phyloP scores from a whole-genome alignment of 208 protist species.

The Leishmania aethiopica region DNA sequence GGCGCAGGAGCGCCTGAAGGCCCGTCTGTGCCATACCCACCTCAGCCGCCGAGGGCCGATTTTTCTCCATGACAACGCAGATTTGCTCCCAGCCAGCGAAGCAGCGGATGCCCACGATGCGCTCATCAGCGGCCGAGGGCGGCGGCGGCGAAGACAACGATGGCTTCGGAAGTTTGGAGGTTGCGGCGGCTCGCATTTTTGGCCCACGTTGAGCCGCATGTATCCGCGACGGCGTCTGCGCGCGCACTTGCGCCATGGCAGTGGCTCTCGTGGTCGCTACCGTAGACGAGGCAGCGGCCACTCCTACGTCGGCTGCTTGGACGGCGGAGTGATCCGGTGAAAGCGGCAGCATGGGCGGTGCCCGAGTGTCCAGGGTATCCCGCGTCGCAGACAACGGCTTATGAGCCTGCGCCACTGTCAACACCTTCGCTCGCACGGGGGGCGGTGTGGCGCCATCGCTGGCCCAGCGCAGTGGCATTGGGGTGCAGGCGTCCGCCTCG shows the following conservation, averaged over 20 bases:
- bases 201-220: neutral
- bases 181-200: neutral
- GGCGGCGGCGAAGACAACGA: neutral
- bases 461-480: neutral
- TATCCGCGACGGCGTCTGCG: neutral
- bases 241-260: neutral
- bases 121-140: neutral
- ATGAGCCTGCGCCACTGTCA: neutral
- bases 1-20: conserved; percentile 28
- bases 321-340: neutral
- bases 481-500: neutral
- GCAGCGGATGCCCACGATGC: conserved; percentile 42
- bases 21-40: conserved; percentile 42
- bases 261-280: neutral
- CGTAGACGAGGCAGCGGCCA: neutral
- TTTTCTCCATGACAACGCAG: conserved; percentile 48
- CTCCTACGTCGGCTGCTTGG: neutral
- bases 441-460: neutral
- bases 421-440: neutral
- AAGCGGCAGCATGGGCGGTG: neutral
- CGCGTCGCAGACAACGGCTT: neutral
- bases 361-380: neutral
- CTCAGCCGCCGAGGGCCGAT: conserved; percentile 38
- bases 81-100: conserved; percentile 64
- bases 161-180: too few relatives aligned